Evolutionary conservation across 306 rosid species (phyloP), one percentile per base, ranked within the genome.

Genomic region (Quillaja saponaria): DNA sequence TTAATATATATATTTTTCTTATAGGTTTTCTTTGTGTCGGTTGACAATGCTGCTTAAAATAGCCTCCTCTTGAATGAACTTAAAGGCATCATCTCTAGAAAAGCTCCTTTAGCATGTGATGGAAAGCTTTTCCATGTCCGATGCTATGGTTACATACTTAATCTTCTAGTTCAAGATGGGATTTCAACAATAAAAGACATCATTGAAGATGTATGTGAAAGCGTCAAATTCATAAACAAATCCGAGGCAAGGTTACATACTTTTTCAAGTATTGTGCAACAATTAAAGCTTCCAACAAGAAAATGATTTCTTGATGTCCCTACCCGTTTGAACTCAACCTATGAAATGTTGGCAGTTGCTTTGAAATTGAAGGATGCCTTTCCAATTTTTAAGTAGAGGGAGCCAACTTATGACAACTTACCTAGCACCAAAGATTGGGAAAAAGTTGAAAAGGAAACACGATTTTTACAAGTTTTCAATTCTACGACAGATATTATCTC

Each of bases 71-170:
- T 56, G n/a, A 56, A 10, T 3, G 12, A 17, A 34, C 9, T 56
- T 3, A 17, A 39, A 2, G 31, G 38, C 14, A 34, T 6, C 9
- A 8, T 37, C 9, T 56, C 62, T 8, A 3, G 16, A 1, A 37
- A 15, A 3, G 38, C 0, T 16, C 14, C 10, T 3, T 10, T 56
- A 0, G 10, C 20, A 3, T 2, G 37, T 1, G 11, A 34, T 4
- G 38, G 37, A 15, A 63, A 17, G 49, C 49, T 63, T 18, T 37
- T 63, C 13, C 58, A 49, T 49, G 68, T 49, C 12, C 3, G 49
- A 6, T 63, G 56, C 19, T 34, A 21, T 13, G 49, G 21, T 0
- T 39, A 63, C n/a, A 35, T 63, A 8, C 1, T 49, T 2, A 63
- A 63, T 31, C 49, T 63, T 57, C 35, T 34, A 6, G 38, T 34